Evolutionary conservation across 768 basidiomycete genomes (phyloP), one percentile per base, ranked within the genome.

Genomic region (Xanthoconium purpureum): DNA sequence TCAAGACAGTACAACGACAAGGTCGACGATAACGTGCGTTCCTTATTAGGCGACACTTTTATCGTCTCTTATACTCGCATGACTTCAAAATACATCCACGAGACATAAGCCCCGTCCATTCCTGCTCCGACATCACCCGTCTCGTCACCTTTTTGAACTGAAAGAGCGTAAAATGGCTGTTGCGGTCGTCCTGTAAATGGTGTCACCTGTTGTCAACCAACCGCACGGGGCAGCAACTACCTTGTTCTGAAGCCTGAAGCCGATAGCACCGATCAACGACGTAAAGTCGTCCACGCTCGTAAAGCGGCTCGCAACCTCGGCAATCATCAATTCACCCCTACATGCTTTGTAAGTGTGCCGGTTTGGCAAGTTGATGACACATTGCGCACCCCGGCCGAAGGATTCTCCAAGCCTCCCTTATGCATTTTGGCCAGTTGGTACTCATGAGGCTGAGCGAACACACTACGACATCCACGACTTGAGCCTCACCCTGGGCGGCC

Each of bases 361-460:
- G 29, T 32, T 38, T 47, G 37, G 24, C 44, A 47, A 50, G 20
- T 37, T 53, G 43, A 46, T 40, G 20, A 52, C 56, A 35, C 17
- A 32, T 32, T 53, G 76, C 88, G 65, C 63, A 96, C 96, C 82
- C 83, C n/a, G 81, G 72, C 70, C 85, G 89, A 38, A 98, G 76
- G 39, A 98, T 82, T 61, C 97, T 79, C 84, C 91, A 91, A 9
- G 91, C 89, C 70, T 99, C 95, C 29, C 88, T 80, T 29, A 98
- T 80, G 64, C 92, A 92, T 44, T 79, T 80, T n/a, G 91, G 82
- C 97, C 97, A 99, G 68, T 99, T 98, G 15, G 86, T 89, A 33
- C 91, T 90, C 97, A 99, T 99, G 59, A 99, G 77, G 66, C 95
- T 98, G 61, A 99, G 79, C 24, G 95, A 91, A 69, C 94, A 98